A percentile compares a stretch with the other conserved stretches of the same genome.
Evolutionary conservation across 2,329 filamentous ascomycete species (phyloP).

Genomic region (Trichophaea hybrida): DNA sequence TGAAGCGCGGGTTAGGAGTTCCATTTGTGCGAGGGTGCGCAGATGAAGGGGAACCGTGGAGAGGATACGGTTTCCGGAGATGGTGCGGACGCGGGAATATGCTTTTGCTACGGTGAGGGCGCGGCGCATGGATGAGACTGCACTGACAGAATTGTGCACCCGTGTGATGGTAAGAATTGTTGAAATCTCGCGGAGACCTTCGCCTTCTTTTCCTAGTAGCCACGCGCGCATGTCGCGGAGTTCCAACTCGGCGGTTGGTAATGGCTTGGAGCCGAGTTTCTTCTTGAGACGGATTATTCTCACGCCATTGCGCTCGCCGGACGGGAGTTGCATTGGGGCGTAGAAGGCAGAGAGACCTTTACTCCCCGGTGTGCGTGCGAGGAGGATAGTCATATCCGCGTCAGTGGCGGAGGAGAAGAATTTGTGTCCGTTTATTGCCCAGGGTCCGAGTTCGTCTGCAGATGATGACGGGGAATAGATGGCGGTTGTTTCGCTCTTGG

Average conservation of each 20-base stretch:
- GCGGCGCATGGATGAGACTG: conserved; percentile 41
- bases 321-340: conserved; percentile 43
- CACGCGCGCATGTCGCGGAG: conserved; percentile 48
- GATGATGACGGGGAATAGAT: conserved; percentile 22
- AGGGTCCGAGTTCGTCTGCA: conserved; percentile 39
- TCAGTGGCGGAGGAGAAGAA: conserved; percentile 58
- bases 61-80: conserved; percentile 37
- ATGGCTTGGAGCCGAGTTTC: conserved; percentile 54
- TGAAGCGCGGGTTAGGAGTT: conserved; percentile 42
- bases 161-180: conserved; percentile 54
- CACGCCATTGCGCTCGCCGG: conserved; percentile 48
- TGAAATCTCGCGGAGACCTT: conserved; percentile 53
- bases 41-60: conserved; percentile 43
- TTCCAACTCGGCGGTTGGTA: conserved; percentile 60
- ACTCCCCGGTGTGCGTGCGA: conserved; percentile 42
- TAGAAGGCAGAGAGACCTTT: conserved; percentile 47
- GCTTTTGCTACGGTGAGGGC: conserved; percentile 44
- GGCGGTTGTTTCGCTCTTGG: conserved; percentile 51
- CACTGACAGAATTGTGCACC: conserved; percentile 42
- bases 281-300: conserved; percentile 55
- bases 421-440: conserved; percentile 52
- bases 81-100: conserved; percentile 43
- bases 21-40: conserved; percentile 43
- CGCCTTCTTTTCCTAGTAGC: conserved; percentile 51
- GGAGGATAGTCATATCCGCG: conserved; percentile 47